Evolutionary conservation across 257 asterid species (phyloP).

Genomic region (Paulownia fortunei): DNA sequence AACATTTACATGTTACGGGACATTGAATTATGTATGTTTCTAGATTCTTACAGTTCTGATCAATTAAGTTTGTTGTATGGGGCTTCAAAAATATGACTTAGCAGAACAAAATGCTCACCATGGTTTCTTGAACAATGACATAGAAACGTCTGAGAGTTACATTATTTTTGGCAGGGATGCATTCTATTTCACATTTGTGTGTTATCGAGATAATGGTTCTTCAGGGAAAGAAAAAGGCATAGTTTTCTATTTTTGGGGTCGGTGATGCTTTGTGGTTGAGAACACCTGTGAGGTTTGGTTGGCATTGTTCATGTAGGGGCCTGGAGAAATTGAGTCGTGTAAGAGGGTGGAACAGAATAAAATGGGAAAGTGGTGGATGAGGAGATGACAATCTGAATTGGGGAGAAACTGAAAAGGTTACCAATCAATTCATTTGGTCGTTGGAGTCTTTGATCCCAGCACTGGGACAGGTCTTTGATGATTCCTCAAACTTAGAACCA

Average conservation of each 20-base stretch:
- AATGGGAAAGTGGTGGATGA: constrained; percentile 20
- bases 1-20: no score
- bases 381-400: constrained; percentile 29
- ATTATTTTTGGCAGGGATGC: no score
- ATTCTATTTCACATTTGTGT: no score
- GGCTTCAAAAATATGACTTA: no score
- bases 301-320: constrained; percentile 39
- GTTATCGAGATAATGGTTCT: no score
- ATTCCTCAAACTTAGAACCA: neutral
- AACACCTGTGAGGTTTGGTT: neutral
- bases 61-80: no score
- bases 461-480: constrained; percentile 2
- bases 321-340: constrained; percentile 2
- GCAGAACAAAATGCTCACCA: no score
- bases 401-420: constrained; percentile 11
- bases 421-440: neutral
- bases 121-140: no score
- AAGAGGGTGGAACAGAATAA: neutral
- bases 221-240: neutral
- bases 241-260: neutral
- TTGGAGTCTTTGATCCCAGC: constrained; percentile 29
- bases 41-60: no score
- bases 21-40: no score
- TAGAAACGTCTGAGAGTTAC: neutral
- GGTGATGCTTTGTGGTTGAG: no score